Conservation (phyloP, 2,329 filamentous ascomycete genomes). For the Periconia sp. region DNA sequence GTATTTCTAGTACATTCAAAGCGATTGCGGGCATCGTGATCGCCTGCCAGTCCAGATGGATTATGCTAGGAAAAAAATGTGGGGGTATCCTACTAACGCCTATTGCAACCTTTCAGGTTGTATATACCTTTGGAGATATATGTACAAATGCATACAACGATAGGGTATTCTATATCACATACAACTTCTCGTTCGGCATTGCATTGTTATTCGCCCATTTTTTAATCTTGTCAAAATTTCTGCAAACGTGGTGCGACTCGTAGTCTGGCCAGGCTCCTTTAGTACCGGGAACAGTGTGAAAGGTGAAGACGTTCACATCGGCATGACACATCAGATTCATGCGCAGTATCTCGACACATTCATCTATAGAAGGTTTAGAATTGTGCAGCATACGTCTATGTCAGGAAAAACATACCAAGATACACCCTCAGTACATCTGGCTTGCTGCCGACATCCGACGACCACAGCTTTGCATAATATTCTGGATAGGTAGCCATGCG, state of each 20-base stretch:
- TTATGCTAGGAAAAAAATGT: too few relatives aligned
- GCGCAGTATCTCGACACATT: conserved; percentile 45
- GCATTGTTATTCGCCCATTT: conserved; percentile 41
- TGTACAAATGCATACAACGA: conserved; percentile 18
- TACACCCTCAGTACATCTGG: conserved; percentile 35
- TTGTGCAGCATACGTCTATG: neutral
- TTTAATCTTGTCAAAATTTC: conserved; percentile 42
- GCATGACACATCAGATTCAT: conserved; percentile 44
- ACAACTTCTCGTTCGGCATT: conserved; percentile 26
- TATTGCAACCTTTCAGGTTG: too few relatives aligned
- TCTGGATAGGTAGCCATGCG: conserved; percentile 43
- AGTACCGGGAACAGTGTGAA: conserved; percentile 26
- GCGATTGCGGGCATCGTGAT: too few relatives aligned
- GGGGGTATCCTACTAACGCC: too few relatives aligned
- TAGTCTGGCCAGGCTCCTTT: conserved; percentile 40
- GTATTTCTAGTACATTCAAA: too few relatives aligned
- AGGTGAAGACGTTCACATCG: conserved; percentile 45
- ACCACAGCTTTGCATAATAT: conserved; percentile 34
- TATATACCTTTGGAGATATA: too few relatives aligned
- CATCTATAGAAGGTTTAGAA: conserved; percentile 22
- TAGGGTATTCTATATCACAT: neutral
- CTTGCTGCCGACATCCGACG: conserved; percentile 34
- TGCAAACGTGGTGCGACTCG: conserved; percentile 38
- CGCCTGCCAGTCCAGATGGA: too few relatives aligned
- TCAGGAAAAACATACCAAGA: conserved; percentile 19